Conservation (phyloP, 2,329 filamentous ascomycete genomes). For the Leptosphaerulina australis region DNA sequence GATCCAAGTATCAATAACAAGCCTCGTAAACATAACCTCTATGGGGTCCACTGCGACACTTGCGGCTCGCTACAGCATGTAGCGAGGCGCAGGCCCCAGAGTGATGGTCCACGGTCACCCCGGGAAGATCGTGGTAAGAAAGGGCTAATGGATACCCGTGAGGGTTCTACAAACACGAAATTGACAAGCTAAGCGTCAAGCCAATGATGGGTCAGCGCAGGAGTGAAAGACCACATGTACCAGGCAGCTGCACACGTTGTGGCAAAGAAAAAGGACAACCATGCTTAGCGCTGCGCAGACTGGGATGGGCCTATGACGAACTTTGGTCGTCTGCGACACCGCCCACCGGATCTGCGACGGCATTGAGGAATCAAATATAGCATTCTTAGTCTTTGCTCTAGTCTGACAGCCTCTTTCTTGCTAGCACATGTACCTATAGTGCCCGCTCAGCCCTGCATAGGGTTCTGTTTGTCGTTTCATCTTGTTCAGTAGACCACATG, state of each 20-base stretch:
- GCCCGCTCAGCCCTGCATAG: conserved; percentile 25
- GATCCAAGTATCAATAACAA: conserved; percentile 1
- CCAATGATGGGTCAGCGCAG: conserved; percentile 1
- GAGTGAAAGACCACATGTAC: neutral
- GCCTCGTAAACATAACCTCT: conserved; percentile 3
- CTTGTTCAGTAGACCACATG: conserved; percentile 22
- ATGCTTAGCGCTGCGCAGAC: conserved; percentile 14
- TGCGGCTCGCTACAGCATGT: conserved; percentile 13
- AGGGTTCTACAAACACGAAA: conserved; percentile 9
- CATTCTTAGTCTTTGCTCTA: conserved; percentile 25
- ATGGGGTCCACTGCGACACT: conserved; percentile 10
- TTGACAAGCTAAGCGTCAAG: conserved; percentile 2
- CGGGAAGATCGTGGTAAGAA: conserved; percentile 8
- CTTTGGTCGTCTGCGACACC: conserved; percentile 23
- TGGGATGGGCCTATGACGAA: conserved; percentile 17
- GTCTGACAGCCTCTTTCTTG: conserved; percentile 17
- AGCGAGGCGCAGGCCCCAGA: conserved; percentile 20
- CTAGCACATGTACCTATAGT: conserved; percentile 21
- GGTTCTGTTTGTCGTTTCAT: conserved; percentile 29
- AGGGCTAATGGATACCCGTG: conserved; percentile 2
- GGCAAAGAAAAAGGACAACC: conserved; percentile 19
- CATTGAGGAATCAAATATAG: conserved; percentile 32
- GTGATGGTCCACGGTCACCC: conserved; percentile 5
- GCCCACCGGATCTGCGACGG: conserved; percentile 34
- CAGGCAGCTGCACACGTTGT: conserved; percentile 23